Base-by-base conservation (phyloP, 2,329 filamentous ascomycete species). In the Apiospora arundinis region DNA sequence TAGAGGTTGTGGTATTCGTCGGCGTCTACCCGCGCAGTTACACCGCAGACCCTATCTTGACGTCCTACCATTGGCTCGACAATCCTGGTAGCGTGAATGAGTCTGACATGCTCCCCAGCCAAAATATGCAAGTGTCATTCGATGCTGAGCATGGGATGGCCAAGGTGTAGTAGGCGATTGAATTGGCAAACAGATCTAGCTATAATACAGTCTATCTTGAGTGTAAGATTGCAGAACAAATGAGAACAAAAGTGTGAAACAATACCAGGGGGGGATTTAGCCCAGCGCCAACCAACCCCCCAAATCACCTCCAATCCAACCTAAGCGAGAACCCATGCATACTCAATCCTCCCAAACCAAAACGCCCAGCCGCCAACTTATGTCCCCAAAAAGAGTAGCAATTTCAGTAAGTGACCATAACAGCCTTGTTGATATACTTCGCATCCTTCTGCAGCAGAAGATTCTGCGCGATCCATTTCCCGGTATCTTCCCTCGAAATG, bases 401-500 rank as follows among this genome's bases (percentile, higher is more conserved):
- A n/a, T n/a, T n/a, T 72, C 72, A 75, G 71, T 81, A 83, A 0
- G 82, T 83, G 40, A 85, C 75, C 1, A 75, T 79, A 0, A 76
- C 80, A 69, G 81, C 79, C 78, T 83, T 86, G 28, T 79, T 75
- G 23, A 75, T 18, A 56, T 81, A 85, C 46, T 72, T 75, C 2
- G 63, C 56, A 1, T 74, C 73, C 37, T 70, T 74, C 18, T 71
- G 70, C 40, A 76, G 12, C 4, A 86, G 49, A 37, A 83, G 56
- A 21, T 84, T 82, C 67, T 85, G 77, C 32, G 82, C 85, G 11
- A 87, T 79, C 84, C 86, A 88, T 70, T 75, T 78, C 0, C 86
- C 86, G 3, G 83, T 81, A 72, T 88, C 86, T 72, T 84, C 83
- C 46, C 85, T 76, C 9, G 81, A 82, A 66, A 88, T 86, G 1